phyloP scores from a whole-genome alignment of 768 basidiomycete genomes.

The Suillus luteus region DNA sequence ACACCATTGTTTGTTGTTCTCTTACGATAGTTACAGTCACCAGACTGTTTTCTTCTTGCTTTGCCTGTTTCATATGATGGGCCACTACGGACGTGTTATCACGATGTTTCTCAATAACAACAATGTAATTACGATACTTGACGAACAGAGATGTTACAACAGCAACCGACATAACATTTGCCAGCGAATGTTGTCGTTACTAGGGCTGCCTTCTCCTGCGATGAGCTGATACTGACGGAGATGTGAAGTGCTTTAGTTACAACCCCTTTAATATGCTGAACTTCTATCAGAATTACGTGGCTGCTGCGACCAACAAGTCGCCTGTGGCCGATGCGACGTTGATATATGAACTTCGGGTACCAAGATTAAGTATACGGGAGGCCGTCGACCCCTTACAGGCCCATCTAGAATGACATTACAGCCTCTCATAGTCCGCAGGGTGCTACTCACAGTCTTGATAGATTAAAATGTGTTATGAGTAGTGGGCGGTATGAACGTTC shows the following conservation, averaged over 20 bases:
- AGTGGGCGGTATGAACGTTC: background rate
- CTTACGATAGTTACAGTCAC: background rate
- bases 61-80: background rate
- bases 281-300: background rate
- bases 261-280: background rate
- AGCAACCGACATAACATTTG: background rate
- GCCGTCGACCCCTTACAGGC: background rate
- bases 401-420: background rate
- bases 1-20: background rate
- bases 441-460: background rate
- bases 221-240: too few species aligned
- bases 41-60: background rate
- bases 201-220: too few species aligned
- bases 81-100: background rate
- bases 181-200: background rate
- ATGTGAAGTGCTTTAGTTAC: background rate
- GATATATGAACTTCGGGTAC: background rate
- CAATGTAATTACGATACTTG: background rate
- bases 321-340: background rate
- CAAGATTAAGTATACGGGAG: background rate
- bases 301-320: background rate
- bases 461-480: background rate
- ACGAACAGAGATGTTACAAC: constrained; percentile 1
- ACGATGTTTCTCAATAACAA: background rate
- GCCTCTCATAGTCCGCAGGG: background rate